A percentile compares a stretch with the other conserved stretches of the same genome.
Conservation (phyloP, 768 basidiomycete species). For the Hypholoma sublateritium region DNA sequence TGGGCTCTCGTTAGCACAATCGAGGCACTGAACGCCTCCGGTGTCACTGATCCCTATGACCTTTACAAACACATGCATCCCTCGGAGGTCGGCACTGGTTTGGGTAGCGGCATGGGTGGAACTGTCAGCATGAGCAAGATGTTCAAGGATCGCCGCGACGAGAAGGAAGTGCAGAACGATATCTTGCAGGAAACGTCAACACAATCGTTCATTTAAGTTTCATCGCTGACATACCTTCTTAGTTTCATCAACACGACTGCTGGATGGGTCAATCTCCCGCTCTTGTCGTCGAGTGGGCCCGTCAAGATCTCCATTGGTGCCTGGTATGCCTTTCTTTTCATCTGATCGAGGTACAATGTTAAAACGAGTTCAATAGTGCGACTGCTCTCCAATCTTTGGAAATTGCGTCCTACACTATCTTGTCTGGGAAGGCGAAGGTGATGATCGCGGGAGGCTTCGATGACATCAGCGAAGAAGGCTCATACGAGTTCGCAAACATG, state of each 20-base stretch:
- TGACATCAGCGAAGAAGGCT: constrained; percentile 97
- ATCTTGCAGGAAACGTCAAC: constrained; percentile 91
- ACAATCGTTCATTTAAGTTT: neutral
- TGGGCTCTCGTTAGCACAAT: too few relatives aligned
- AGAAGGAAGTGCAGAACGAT: too few relatives aligned
- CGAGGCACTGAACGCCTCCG: constrained; percentile 95
- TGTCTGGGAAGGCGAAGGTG: constrained; percentile 96
- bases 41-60: constrained; percentile 97
- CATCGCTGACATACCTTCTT: constrained; percentile 8
- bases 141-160: too few relatives aligned
- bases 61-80: constrained; percentile 97
- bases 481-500: constrained; percentile 99
- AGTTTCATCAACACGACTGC: constrained; percentile 99
- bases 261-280: constrained; percentile 99
- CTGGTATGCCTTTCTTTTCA: constrained; percentile 78
- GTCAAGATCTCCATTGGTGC: too few relatives aligned
- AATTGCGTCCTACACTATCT: constrained; percentile 92
- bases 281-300: too few relatives aligned
- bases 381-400: constrained; percentile 97
- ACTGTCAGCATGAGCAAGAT: too few relatives aligned
- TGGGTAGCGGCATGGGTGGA: constrained; percentile 99
- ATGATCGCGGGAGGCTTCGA: constrained; percentile 99
- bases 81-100: constrained; percentile 89
- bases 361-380: constrained; percentile 98
- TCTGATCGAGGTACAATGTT: constrained; percentile 96